A percentile compares a stretch with the other conserved stretches of the same genome.
phyloP scores from a whole-genome alignment of 202 grass and related monocot species.

The Elaeis oleifera region DNA sequence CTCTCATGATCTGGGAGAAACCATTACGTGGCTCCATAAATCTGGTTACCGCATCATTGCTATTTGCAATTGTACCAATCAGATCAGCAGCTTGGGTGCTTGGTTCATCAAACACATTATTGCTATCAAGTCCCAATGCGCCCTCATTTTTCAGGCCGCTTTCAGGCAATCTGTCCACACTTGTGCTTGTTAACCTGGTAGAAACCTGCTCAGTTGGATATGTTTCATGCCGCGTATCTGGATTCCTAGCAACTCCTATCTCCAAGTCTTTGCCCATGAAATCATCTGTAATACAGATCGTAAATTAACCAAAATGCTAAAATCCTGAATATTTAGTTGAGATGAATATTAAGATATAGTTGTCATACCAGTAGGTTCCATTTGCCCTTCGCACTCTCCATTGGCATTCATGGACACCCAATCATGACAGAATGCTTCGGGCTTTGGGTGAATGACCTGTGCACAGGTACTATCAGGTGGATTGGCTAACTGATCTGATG shows the following conservation, averaged over 20 bases:
- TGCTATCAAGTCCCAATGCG: constrained; percentile 24
- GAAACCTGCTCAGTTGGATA: constrained; percentile 23
- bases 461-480: constrained; percentile 69
- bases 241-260: constrained; percentile 42
- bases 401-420: constrained; percentile 29
- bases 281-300: constrained; percentile 32
- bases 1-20: constrained; percentile 32
- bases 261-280: constrained; percentile 65
- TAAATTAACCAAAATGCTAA: constrained; percentile 12
- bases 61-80: constrained; percentile 59
- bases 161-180: constrained; percentile 25
- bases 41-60: constrained; percentile 31
- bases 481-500: constrained; percentile 44
- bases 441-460: constrained; percentile 49
- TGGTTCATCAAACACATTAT: constrained; percentile 30
- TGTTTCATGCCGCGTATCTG: constrained; percentile 13
- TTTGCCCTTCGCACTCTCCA: constrained; percentile 38
- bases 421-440: constrained; percentile 43
- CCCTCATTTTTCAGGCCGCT: constrained; percentile 27
- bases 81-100: constrained; percentile 55
- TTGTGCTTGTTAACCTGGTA: constrained; percentile 21
- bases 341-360: constrained; percentile 10
- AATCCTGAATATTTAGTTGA: constrained; percentile 10
- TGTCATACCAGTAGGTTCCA: constrained; percentile 41
- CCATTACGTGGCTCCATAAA: constrained; percentile 29